Evolutionary conservation across 768 basidiomycete species (phyloP).

Genomic region (Boletus huronensis): DNA sequence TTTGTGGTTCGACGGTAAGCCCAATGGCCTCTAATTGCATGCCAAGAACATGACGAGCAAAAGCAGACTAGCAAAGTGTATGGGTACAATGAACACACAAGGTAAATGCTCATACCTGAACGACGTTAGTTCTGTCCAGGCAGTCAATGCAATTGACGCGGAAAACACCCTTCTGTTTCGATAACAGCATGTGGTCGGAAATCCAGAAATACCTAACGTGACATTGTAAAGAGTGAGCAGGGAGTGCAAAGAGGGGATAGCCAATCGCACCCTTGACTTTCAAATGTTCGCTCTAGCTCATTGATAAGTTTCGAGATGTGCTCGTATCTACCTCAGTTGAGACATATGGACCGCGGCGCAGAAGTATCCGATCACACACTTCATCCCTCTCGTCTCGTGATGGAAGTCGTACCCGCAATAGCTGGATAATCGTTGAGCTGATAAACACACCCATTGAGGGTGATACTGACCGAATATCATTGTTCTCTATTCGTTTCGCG

Average conservation of each 20-base stretch:
- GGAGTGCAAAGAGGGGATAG: not conserved
- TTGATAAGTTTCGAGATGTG: slow-evolving; percentile 78
- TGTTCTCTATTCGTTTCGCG: slow-evolving; percentile 51
- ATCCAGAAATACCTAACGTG: slow-evolving; percentile 74
- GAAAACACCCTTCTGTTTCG: slow-evolving; percentile 82
- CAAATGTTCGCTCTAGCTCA: slow-evolving; percentile 69
- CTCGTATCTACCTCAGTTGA: slow-evolving; percentile 60
- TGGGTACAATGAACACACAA: slow-evolving; percentile 3
- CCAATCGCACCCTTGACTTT: slow-evolving; percentile 65
- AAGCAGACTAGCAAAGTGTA: slow-evolving; percentile 64
- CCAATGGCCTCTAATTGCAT: slow-evolving; percentile 73
- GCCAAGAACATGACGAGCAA: slow-evolving; percentile 79
- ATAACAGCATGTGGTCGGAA: slow-evolving; percentile 62
- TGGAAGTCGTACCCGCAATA: slow-evolving; percentile 93
- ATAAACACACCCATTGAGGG: not conserved
- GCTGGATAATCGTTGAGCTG: slow-evolving; percentile 33
- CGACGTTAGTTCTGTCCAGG: slow-evolving; percentile 91
- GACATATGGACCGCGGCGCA: not conserved
- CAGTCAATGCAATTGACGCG: slow-evolving; percentile 96
- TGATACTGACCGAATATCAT: slow-evolving; percentile 52
- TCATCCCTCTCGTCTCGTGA: slow-evolving; percentile 91
- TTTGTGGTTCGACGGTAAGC: slow-evolving; percentile 52
- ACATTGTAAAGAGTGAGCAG: slow-evolving; percentile 1
- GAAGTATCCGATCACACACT: slow-evolving; percentile 43
- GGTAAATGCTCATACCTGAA: slow-evolving; percentile 53